Percentiles rank a stretch among this genome's conserved stretches.
Evolutionary conservation across 768 basidiomycete species (phyloP).

Genomic region (Trametes coccinea): DNA sequence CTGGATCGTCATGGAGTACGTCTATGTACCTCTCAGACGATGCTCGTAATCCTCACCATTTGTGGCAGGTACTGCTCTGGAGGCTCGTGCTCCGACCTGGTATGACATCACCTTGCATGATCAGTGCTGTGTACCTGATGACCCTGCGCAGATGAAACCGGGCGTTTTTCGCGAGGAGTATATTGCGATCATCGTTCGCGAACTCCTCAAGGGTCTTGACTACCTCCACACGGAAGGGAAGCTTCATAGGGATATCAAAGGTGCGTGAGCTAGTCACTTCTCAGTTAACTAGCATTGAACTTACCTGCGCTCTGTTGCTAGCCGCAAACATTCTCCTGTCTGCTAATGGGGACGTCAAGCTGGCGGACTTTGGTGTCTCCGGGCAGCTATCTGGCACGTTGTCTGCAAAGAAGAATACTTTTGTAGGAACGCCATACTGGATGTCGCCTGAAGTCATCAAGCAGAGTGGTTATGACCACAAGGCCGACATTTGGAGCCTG

Average conservation of each 20-base stretch:
- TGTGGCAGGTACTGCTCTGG: conserved; percentile 86
- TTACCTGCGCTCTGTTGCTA: conserved; percentile 32
- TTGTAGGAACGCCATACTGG: conserved; percentile 98
- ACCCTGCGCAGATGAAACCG: conserved; percentile 82
- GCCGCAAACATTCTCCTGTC: conserved; percentile 94
- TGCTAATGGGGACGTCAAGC: conserved; percentile 91
- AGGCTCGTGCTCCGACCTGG: conserved; percentile 96
- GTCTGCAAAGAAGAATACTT: conserved; percentile 96
- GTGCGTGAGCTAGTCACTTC: conserved; percentile 40
- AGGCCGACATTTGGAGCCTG: conserved; percentile 98
- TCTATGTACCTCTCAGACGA: conserved; percentile 12
- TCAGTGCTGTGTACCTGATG: conserved; percentile 2
- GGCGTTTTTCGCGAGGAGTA: conserved; percentile 98
- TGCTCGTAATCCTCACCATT: background rate
- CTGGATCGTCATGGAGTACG: conserved; percentile 99
- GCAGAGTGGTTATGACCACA: conserved; percentile 98
- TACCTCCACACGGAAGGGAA: conserved; percentile 97
- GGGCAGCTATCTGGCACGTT: conserved; percentile 93
- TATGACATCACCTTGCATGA: conserved; percentile 38
- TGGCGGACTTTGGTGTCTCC: conserved; percentile 98
- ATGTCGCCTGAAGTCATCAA: conserved; percentile 99
- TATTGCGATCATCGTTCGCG: conserved; percentile 94
- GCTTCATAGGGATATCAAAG: conserved; percentile 99
- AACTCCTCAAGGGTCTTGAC: conserved; percentile 88
- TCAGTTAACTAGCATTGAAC: background rate